Percentiles rank a stretch among this genome's conserved stretches.
Evolutionary conservation across 805 yeast genomes (phyloP).

Genomic region (Ogataea populi-albae): DNA sequence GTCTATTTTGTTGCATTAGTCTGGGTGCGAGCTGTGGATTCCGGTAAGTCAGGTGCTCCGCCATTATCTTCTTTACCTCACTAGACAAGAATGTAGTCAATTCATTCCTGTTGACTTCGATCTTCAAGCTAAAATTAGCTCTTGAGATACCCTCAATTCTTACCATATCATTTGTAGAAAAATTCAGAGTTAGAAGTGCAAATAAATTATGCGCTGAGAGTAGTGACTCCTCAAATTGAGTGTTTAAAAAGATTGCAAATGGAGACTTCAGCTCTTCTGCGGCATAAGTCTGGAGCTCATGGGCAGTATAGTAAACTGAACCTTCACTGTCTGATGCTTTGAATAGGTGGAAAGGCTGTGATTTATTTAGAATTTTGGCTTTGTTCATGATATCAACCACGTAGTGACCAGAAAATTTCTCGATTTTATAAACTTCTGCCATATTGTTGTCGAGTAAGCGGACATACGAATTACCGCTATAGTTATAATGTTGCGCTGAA

Average conservation of each 20-base stretch:
- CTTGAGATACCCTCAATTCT: conserved; percentile 24
- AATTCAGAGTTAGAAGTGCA: conserved; percentile 25
- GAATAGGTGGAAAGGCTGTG: conserved; percentile 85
- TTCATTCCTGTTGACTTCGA: conserved; percentile 26
- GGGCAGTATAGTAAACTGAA: conserved; percentile 65
- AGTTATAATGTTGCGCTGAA: conserved; percentile 44
- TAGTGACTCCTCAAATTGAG: conserved; percentile 37
- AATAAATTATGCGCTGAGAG: conserved; percentile 33
- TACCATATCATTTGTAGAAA: conserved; percentile 19
- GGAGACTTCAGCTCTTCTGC: conserved; percentile 59
- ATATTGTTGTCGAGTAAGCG: conserved; percentile 27
- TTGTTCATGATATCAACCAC: conserved; percentile 60
- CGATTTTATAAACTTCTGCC: conserved; percentile 24
- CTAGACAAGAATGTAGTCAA: conserved; percentile 37
- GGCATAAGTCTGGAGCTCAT: conserved; percentile 50
- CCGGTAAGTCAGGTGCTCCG: conserved; percentile 33
- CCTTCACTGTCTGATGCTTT: conserved; percentile 34
- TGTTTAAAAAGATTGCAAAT: conserved; percentile 64
- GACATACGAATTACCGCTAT: conserved; percentile 26
- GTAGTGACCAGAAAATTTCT: conserved; percentile 31
- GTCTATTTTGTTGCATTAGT: conserved; percentile 31
- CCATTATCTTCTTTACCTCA: conserved; percentile 37
- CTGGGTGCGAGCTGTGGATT: conserved; percentile 29
- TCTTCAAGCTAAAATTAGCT: conserved; percentile 14
- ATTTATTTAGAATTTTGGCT: conserved; percentile 70